Evolutionary conservation across 441 rosid species (phyloP).

Genomic region (Populus hybrid): DNA sequence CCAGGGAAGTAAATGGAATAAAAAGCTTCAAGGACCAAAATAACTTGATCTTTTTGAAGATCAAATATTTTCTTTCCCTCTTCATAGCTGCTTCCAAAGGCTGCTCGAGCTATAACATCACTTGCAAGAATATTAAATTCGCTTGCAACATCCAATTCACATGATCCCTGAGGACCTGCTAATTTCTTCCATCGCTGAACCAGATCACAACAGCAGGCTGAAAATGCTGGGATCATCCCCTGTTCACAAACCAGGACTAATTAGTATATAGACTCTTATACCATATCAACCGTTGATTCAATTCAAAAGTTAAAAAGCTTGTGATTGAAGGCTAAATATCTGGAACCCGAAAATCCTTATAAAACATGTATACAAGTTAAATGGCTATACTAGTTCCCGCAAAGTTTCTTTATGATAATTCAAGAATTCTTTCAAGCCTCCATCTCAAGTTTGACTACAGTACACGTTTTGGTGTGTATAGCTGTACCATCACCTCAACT

Average conservation of each 20-base stretch:
- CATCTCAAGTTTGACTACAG: background rate
- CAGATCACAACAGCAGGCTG: conserved; percentile 33
- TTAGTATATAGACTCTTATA: background rate
- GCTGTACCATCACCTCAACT: background rate
- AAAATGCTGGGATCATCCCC: conserved; percentile 43
- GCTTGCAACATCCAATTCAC: conserved; percentile 48
- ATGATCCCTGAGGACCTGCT: conserved; percentile 22
- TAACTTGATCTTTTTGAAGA: conserved; percentile 37
- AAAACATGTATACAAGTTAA: background rate
- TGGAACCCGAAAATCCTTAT: background rate
- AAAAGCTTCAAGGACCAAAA: background rate
- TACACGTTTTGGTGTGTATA: background rate
- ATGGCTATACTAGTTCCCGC: background rate
- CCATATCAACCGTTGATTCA: background rate
- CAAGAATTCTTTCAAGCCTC: too few species aligned
- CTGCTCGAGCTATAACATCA: conserved; percentile 45
- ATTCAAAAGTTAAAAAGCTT: too few species aligned
- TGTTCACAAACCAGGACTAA: background rate
- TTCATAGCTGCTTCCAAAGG: conserved; percentile 50
- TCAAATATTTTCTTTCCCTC: conserved; percentile 46
- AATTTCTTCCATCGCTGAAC: conserved; percentile 42
- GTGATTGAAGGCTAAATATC: background rate
- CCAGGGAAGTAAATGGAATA: conserved; percentile 38
- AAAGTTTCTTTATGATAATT: background rate
- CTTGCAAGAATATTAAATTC: conserved; percentile 39